Percentiles rank a stretch among this genome's conserved stretches.
phyloP scores from a whole-genome alignment of 176 grass and related monocot species.

The Aegilops tauschii region DNA sequence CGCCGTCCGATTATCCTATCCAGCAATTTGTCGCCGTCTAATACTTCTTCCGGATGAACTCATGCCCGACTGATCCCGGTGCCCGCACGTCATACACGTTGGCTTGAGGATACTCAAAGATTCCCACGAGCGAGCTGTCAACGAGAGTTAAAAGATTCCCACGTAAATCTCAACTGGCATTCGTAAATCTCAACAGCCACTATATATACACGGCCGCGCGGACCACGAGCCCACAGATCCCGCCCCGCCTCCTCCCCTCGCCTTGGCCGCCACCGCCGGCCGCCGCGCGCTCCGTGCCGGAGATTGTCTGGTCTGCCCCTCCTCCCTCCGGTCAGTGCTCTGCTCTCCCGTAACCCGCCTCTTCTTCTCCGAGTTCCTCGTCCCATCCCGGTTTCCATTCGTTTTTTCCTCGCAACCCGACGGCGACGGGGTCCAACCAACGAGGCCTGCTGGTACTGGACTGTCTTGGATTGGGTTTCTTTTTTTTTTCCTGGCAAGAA shows the following conservation, averaged over 20 bases:
- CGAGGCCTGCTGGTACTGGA: background rate
- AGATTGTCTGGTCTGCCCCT: background rate
- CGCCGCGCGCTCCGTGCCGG: background rate
- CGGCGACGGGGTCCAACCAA: background rate
- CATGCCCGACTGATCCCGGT: background rate
- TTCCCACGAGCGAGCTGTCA: background rate
- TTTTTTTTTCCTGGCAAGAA: background rate
- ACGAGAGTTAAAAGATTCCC: slow-evolving; percentile 11
- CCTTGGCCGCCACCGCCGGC: background rate
- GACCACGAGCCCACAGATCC: slow-evolving; percentile 16
- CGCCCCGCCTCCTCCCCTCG: background rate
- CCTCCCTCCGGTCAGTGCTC: slow-evolving; percentile 21
- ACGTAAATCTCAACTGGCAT: slow-evolving; percentile 12
- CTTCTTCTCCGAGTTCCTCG: background rate
- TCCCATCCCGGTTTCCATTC: background rate
- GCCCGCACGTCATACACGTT: background rate
- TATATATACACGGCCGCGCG: background rate
- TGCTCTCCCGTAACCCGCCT: background rate
- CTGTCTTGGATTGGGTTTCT: background rate
- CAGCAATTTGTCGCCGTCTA: background rate
- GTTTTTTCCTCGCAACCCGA: background rate
- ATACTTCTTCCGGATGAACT: background rate
- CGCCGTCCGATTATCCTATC: background rate
- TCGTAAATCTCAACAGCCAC: slow-evolving; percentile 12
- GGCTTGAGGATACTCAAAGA: background rate